These are phyloP conservation scores for Hortaea werneckii DNA, from an alignment of 2,329 filamentous ascomycete genomes.

Conservation along the genomic window DNA sequence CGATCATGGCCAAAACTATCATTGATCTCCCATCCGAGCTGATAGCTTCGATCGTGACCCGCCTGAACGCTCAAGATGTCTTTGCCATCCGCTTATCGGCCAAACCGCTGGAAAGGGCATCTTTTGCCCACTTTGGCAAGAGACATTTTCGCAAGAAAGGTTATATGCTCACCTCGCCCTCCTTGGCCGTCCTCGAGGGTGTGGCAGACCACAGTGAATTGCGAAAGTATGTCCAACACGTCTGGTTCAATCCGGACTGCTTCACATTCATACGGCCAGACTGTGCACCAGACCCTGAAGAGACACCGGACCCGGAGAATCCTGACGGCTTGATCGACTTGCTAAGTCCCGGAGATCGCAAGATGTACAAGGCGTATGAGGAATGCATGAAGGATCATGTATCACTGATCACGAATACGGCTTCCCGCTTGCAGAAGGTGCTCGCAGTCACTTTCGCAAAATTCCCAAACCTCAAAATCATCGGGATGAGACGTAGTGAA, in stretches of 20 bases:
- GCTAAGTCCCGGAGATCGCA: constrained; percentile 5
- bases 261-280: constrained; percentile 10
- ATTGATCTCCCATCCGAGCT: constrained; percentile 19
- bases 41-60: constrained; percentile 14
- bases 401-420: constrained; percentile 6
- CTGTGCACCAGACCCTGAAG: constrained; percentile 12
- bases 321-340: constrained; percentile 11
- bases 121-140: constrained; percentile 17
- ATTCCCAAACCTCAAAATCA: constrained; percentile 18
- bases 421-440: constrained; percentile 4
- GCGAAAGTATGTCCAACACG: constrained; percentile 18
- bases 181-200: constrained; percentile 12
- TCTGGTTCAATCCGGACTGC: constrained; percentile 26
- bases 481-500: constrained; percentile 24
- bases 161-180: constrained; percentile 19
- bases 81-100: constrained; percentile 13
- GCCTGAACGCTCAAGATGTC: constrained; percentile 13
- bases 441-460: constrained; percentile 11
- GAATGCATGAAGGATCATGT: constrained; percentile 14
- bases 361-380: constrained; percentile 12
- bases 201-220: constrained; percentile 18
- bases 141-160: constrained; percentile 25
- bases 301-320: no score
- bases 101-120: constrained; percentile 14
- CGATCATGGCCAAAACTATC: constrained; percentile 5